These are phyloP conservation scores for Xylariales sp. DNA, from an alignment of 2,329 filamentous ascomycete genomes.

Conservation along the genomic window DNA sequence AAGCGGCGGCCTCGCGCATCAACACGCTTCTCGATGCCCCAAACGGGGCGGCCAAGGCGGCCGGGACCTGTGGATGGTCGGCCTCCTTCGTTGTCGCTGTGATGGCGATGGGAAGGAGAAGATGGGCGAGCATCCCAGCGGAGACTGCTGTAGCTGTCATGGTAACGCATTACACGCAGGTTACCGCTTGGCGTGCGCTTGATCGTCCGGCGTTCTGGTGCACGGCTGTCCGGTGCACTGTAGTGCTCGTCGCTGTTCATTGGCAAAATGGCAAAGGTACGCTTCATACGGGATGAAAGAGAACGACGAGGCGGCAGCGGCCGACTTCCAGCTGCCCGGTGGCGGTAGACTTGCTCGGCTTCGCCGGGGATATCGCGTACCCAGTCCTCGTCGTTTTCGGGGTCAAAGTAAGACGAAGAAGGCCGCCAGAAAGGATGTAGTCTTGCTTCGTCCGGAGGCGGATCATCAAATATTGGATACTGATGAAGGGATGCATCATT, in stretches of 20 bases:
- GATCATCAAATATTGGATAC: constrained; percentile 39
- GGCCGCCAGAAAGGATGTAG: constrained; percentile 60
- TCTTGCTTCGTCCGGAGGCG: constrained; percentile 47
- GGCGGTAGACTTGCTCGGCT: constrained; percentile 34
- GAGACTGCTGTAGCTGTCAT: constrained; percentile 34
- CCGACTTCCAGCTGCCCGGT: constrained; percentile 46
- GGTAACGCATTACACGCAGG: constrained; percentile 52
- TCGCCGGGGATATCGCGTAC: constrained; percentile 28
- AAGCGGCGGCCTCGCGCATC: constrained; percentile 26
- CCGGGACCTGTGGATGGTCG: constrained; percentile 35
- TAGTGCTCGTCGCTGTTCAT: constrained; percentile 37
- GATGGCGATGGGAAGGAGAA: constrained; percentile 6
- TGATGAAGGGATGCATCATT: constrained; percentile 24
- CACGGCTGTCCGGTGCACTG: constrained; percentile 26
- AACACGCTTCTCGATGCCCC: constrained; percentile 26
- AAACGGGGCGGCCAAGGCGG: constrained; percentile 18
- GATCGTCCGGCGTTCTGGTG: constrained; percentile 52
- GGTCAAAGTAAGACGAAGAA: constrained; percentile 35
- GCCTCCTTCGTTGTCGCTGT: constrained; percentile 19
- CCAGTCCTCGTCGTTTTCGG: constrained; percentile 24
- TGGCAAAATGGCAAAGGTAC: constrained; percentile 58
- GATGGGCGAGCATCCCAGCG: constrained; percentile 15
- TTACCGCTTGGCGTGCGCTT: constrained; percentile 56
- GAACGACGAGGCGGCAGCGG: constrained; percentile 37
- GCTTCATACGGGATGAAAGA: constrained; percentile 49